These are phyloP conservation scores for Anaeromyces robustus DNA, from an alignment of 192 early-diverging fungal genomes.

Conservation along the genomic window DNA sequence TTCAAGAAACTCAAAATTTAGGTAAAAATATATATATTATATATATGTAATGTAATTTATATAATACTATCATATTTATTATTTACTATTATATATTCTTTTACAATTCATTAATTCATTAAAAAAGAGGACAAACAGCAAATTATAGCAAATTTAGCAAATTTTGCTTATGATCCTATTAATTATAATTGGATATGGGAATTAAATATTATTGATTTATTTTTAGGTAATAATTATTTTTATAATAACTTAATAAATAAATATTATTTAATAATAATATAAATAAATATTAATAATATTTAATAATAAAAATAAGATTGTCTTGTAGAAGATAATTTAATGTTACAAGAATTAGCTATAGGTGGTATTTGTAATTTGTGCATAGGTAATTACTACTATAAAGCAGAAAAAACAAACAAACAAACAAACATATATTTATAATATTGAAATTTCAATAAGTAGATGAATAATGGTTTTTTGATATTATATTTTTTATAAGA, in stretches of 20 bases:
- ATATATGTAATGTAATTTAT: no score
- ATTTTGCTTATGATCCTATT: background rate
- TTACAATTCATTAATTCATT: no score
- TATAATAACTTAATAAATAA: no score
- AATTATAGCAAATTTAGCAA: background rate
- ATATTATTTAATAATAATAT: no score
- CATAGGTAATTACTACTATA: background rate
- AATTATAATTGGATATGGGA: background rate
- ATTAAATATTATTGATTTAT: background rate
- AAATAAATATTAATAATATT: no score
- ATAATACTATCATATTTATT: no score
- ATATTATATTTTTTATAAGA: no score
- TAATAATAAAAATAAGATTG: background rate
- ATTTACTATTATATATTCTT: no score
- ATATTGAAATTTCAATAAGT: no score
- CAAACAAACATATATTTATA: no score
- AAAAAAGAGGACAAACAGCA: background rate
- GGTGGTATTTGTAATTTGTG: background rate
- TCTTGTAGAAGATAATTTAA: background rate
- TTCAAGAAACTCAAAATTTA: background rate
- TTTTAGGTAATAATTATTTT: background rate
- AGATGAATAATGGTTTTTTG: no score
- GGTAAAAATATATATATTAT: background rate
- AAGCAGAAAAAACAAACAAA: no score
- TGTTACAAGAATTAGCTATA: background rate